Base-by-base conservation (phyloP, 23 red algal genomes). In the Rhodosorus marinus region DNA sequence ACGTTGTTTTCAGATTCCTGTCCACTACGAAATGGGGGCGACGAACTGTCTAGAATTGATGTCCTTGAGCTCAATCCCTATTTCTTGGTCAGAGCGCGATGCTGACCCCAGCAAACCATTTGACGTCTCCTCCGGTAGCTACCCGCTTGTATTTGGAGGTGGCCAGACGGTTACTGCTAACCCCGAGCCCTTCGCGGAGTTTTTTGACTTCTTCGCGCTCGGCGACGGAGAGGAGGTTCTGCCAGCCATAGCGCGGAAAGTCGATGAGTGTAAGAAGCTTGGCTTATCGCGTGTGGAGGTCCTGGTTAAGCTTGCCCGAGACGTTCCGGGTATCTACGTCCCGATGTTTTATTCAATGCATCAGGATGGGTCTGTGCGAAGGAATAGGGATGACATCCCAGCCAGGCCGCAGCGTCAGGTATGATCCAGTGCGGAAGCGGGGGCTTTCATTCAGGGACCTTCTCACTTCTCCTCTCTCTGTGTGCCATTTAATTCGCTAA, bases 161-260 rank as follows among this genome's bases (percentile, higher is more conserved):
- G 76, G 76, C n/a, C 27, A 60, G 3, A 62, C 63, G 1, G 30
- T 82, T 15, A 82, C 76, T 6, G 51, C 57, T 41, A 82, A 82
- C 60, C 76, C 64, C 29, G 76, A 82, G 35, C 76, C 76, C 7
- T 82, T 67, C 19, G 60, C 59, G 4, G 76, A 70, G 49, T 45
- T 82, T 49, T 69, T 82, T 47, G 76, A 82, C 60, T 57, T 69
- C 47, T 52, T 70, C 54, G 54, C 52, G 40, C 67, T 82, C 28
- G 76, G 76, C 27, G 76, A 82, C 35, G 76, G 76, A 8, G 76
- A 82, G 57, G 65, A 82, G 14, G 65, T 70, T 46, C 76, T 82
- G 22, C 76, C 76, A 28, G 76, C 46, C 32, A 65, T 82, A 22
- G 76, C 56, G 3, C 49, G 29, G 29, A 33, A 35, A 3, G 57